Conservation (phyloP, 805 yeast genomes). For the Pichia scutulata region DNA sequence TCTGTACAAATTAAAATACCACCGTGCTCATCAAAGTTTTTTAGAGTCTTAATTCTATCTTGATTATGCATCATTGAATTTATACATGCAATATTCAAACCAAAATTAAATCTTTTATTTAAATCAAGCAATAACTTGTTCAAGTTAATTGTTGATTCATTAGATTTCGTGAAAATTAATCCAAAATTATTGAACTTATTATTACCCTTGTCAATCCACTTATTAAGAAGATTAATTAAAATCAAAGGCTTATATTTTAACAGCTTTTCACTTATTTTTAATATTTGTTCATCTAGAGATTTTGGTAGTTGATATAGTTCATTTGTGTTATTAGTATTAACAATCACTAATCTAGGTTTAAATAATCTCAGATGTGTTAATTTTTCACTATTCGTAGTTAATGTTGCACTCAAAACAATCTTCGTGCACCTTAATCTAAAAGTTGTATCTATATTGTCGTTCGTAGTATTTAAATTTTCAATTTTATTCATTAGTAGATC, state of each 20-base stretch:
- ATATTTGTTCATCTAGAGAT: conserved; percentile 31
- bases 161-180: conserved; percentile 64
- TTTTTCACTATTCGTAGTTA: conserved; percentile 88
- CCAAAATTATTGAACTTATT: conserved; percentile 30
- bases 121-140: conserved; percentile 50
- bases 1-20: conserved; percentile 71
- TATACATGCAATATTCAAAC: conserved; percentile 35
- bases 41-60: conserved; percentile 49
- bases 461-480: conserved; percentile 28
- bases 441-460: conserved; percentile 18
- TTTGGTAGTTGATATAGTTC: conserved; percentile 59
- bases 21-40: conserved; percentile 45
- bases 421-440: conserved; percentile 43
- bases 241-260: conserved; percentile 63
- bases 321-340: conserved; percentile 45
- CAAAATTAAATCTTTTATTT: conserved; percentile 13
- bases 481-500: conserved; percentile 39
- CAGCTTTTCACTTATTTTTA: conserved; percentile 26
- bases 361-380: conserved; percentile 61
- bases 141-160: conserved; percentile 81
- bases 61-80: conserved; percentile 51
- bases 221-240: conserved; percentile 48
- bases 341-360: conserved; percentile 66
- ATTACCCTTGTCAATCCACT: conserved; percentile 25
- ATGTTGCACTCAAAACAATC: conserved; percentile 84